A percentile compares a stretch with the other conserved stretches of the same genome.
Conservation (phyloP, 192 early-diverging fungal species). For the Coemansia sp. region DNA sequence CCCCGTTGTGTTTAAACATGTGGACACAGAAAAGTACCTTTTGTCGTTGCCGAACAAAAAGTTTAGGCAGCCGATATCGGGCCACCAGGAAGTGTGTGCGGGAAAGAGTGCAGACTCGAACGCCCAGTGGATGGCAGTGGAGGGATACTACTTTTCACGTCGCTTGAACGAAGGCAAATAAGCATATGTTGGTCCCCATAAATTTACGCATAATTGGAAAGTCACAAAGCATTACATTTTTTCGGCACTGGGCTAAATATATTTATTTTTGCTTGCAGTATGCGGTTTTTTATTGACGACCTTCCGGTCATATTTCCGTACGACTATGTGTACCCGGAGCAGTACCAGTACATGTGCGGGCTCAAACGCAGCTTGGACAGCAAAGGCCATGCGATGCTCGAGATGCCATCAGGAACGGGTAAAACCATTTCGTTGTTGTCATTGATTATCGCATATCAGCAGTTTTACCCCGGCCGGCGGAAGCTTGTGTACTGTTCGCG, state of each 20-base stretch:
- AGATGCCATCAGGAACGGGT: constrained; percentile 99
- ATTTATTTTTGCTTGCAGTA: not conserved
- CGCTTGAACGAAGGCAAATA: not conserved
- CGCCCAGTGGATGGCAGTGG: constrained; percentile 48
- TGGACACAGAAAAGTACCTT: constrained; percentile 37
- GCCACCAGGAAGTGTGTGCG: constrained; percentile 51
- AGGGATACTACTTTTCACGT: constrained; percentile 33
- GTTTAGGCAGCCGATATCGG: constrained; percentile 45
- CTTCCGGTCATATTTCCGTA: constrained; percentile 97
- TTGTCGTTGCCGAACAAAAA: constrained; percentile 39
- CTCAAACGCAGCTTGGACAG: constrained; percentile 91
- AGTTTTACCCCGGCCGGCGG: constrained; percentile 85
- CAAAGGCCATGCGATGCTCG: constrained; percentile 92
- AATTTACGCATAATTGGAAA: no score
- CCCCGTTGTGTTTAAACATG: constrained; percentile 35
- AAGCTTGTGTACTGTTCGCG: constrained; percentile 99
- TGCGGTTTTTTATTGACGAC: constrained; percentile 55
- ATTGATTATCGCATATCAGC: constrained; percentile 94
- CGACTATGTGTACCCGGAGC: constrained; percentile 99
- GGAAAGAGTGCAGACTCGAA: constrained; percentile 29
- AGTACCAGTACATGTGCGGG: constrained; percentile 97
- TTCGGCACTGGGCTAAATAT: no score
- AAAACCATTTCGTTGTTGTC: constrained; percentile 96
- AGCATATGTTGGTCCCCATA: no score
- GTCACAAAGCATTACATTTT: no score